These are phyloP conservation scores for Hypoxylon sp. DNA, from an alignment of 2,329 filamentous ascomycete genomes.

Conservation along the genomic window DNA sequence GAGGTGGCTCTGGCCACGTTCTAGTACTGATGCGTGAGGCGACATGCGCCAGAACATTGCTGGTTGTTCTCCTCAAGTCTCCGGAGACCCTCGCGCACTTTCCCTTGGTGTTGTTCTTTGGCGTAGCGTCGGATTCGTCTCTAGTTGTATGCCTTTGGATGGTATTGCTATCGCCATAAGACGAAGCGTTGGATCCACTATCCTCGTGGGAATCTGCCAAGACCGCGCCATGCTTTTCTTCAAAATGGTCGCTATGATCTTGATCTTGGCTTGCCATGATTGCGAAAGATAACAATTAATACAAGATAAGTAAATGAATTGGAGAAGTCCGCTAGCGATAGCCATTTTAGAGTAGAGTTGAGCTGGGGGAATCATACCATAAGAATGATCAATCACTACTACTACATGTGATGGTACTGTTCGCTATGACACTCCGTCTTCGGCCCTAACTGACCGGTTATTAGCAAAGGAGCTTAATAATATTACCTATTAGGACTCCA, in stretches of 20 bases:
- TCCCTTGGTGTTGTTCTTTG: slow-evolving; percentile 18
- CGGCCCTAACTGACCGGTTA: slow-evolving; percentile 38
- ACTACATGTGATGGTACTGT: slow-evolving; percentile 21
- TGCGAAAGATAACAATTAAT: slow-evolving; percentile 22
- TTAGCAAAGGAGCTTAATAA: slow-evolving; percentile 43
- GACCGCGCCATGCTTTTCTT: slow-evolving; percentile 41
- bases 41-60: slow-evolving; percentile 51
- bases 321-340: background rate
- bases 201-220: slow-evolving; percentile 37
- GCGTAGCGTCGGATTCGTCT: slow-evolving; percentile 15
- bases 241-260: slow-evolving; percentile 35
- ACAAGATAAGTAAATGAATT: slow-evolving; percentile 1
- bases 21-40: slow-evolving; percentile 53
- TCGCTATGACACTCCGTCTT: slow-evolving; percentile 46
- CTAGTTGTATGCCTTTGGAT: slow-evolving; percentile 21
- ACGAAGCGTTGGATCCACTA: slow-evolving; percentile 41
- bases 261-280: slow-evolving; percentile 42
- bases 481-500: slow-evolving; percentile 34
- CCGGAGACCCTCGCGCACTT: slow-evolving; percentile 38
- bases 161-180: slow-evolving; percentile 30
- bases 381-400: slow-evolving; percentile 25
- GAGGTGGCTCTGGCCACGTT: slow-evolving; percentile 51
- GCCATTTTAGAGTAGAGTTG: slow-evolving; percentile 19
- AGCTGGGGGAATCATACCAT: slow-evolving; percentile 23
- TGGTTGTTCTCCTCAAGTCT: slow-evolving; percentile 51